Percentiles rank a stretch among this genome's conserved stretches.
Evolutionary conservation across 371 early-diverging fungal genomes (phyloP).

Genomic region (Mortierella sp.): DNA sequence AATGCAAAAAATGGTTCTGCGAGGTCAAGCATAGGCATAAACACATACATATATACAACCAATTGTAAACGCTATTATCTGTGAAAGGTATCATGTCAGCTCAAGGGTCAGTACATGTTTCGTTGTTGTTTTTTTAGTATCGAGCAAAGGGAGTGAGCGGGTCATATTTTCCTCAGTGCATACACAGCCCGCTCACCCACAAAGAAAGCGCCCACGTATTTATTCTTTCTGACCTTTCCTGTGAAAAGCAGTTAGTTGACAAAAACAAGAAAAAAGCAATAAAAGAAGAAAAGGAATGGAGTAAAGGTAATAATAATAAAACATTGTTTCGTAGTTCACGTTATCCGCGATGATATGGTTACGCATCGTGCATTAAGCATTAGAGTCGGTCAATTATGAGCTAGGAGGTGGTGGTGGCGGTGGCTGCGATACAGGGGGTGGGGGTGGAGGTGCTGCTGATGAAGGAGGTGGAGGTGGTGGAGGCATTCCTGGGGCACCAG

Average conservation of each 20-base stretch:
- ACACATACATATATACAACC: not conserved
- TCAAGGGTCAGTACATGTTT: conserved; percentile 4
- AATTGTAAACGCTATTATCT: not conserved
- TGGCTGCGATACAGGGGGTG: conserved; percentile 30
- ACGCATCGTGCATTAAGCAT: not conserved
- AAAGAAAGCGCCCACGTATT: not conserved
- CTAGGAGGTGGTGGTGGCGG: conserved; percentile 37
- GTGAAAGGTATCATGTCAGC: conserved; percentile 1
- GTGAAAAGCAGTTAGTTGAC: conserved; percentile 10
- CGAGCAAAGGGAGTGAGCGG: not conserved
- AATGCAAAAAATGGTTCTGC: too few relatives aligned
- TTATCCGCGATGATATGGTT: not conserved
- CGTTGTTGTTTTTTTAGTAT: not conserved
- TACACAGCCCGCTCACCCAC: not conserved
- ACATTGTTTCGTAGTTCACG: not conserved
- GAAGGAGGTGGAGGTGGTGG: conserved; percentile 41
- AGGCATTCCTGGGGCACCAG: conserved; percentile 40
- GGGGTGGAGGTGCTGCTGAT: conserved; percentile 30
- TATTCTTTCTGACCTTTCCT: conserved; percentile 2
- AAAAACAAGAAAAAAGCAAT: not conserved
- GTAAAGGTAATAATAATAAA: not conserved
- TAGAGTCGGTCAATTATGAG: conserved; percentile 16
- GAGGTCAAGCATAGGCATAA: not conserved
- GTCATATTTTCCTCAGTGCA: not conserved
- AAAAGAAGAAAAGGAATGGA: not conserved